Percentiles rank a stretch among this genome's conserved stretches.
phyloP scores from a whole-genome alignment of 2,329 filamentous ascomycete species.

The Nemania sp. region DNA sequence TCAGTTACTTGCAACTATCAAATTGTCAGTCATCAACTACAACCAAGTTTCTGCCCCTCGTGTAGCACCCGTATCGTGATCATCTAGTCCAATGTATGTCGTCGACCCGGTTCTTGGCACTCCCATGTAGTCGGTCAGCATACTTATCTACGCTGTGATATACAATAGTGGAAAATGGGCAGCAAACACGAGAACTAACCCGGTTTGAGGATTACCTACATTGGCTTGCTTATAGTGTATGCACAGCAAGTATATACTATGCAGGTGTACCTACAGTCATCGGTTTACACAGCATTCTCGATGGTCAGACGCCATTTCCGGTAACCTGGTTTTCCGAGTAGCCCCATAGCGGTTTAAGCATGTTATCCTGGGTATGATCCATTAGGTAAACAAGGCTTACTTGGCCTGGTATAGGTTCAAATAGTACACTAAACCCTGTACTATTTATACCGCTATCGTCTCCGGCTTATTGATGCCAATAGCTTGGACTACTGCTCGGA shows the following conservation, averaged over 20 bases:
- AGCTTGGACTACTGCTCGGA: too few relatives aligned
- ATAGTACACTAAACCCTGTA: too few relatives aligned
- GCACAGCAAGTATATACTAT: conserved; percentile 5
- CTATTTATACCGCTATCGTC: too few relatives aligned
- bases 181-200: background rate
- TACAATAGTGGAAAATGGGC: background rate
- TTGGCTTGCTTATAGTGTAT: conserved; percentile 2
- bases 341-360: background rate
- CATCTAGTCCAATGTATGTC: background rate
- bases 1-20: background rate
- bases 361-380: too few relatives aligned
- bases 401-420: too few relatives aligned
- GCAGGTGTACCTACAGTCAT: conserved; percentile 1
- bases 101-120: background rate
- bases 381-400: too few relatives aligned
- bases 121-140: background rate
- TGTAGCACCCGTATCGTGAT: background rate
- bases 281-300: background rate
- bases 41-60: background rate
- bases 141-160: too few relatives aligned
- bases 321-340: conserved; percentile 17
- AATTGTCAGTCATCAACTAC: background rate
- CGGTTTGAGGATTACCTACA: background rate
- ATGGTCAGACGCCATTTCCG: conserved; percentile 15
- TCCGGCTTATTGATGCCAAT: too few relatives aligned